Evolutionary conservation across 1,284 basidiomycete genomes (phyloP).

Genomic region (Sanghuangporus baumii): DNA sequence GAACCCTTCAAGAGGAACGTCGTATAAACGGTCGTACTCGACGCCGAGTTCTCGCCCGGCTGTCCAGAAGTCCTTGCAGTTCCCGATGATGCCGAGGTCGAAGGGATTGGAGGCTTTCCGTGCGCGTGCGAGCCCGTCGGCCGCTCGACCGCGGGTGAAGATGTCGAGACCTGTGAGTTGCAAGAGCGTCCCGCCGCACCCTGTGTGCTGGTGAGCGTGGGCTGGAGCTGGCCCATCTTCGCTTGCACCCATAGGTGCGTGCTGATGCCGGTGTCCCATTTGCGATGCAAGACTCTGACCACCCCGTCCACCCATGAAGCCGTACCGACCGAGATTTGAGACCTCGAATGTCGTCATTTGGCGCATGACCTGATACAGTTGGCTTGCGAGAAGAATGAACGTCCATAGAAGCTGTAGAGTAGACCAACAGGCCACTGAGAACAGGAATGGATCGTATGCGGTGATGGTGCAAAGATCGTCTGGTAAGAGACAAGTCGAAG

Average conservation of each 20-base stretch:
- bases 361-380: slow-evolving; percentile 86
- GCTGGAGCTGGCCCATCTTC: slow-evolving; percentile 20
- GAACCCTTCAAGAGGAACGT: slow-evolving; percentile 83
- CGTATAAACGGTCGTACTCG: slow-evolving; percentile 87
- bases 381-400: slow-evolving; percentile 75
- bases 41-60: slow-evolving; percentile 80
- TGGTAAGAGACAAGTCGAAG: slow-evolving; percentile 66
- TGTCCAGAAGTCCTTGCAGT: slow-evolving; percentile 97
- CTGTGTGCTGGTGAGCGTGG: slow-evolving; percentile 22
- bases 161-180: slow-evolving; percentile 58
- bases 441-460: slow-evolving; percentile 77
- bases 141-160: slow-evolving; percentile 52
- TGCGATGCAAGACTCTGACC: slow-evolving; percentile 61
- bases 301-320: slow-evolving; percentile 94
- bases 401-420: slow-evolving; percentile 95
- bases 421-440: slow-evolving; percentile 78
- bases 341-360: slow-evolving; percentile 98
- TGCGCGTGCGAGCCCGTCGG: slow-evolving; percentile 38
- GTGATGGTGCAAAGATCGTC: slow-evolving; percentile 64
- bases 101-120: slow-evolving; percentile 85
- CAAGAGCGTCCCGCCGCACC: slow-evolving; percentile 36
- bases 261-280: slow-evolving; percentile 57
- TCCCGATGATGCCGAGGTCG: slow-evolving; percentile 76
- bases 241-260: slow-evolving; percentile 26
- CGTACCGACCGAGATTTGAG: slow-evolving; percentile 89